Percentiles rank a stretch among this genome's conserved stretches.
Evolutionary conservation across 305 asterid genomes (phyloP).

Genomic region (Fraxinus dipetala): DNA sequence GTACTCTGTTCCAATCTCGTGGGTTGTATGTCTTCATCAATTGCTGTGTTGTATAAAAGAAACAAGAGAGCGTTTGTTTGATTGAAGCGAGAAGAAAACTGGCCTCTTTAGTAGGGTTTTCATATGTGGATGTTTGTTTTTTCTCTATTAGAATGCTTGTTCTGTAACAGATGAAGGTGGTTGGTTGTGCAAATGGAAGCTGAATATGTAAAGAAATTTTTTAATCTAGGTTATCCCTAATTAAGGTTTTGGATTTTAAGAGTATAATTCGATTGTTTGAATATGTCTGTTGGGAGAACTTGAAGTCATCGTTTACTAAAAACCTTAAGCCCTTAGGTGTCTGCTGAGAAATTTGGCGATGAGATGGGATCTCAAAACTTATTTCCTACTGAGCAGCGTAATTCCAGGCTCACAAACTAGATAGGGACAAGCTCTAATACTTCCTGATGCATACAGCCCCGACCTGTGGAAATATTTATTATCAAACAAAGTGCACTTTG

Average conservation of each 20-base stretch:
- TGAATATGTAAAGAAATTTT: neutral
- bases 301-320: neutral
- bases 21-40: conserved; percentile 33
- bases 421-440: neutral
- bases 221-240: neutral
- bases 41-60: neutral
- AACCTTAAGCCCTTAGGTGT: neutral
- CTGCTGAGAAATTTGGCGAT: neutral
- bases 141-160: neutral
- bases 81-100: neutral
- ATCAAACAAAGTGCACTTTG: neutral
- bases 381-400: neutral
- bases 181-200: neutral
- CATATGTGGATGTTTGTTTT: neutral
- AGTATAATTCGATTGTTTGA: neutral
- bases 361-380: neutral
- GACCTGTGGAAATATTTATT: neutral
- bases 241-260: neutral
- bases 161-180: neutral
- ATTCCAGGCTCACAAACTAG: neutral
- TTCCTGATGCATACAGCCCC: neutral
- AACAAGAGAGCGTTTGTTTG: neutral
- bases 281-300: neutral
- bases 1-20: conserved; percentile 74
- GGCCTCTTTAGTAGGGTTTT: neutral